phyloP scores from a whole-genome alignment of 2,329 filamentous ascomycete species.

The Pochonia chlamydosporia region DNA sequence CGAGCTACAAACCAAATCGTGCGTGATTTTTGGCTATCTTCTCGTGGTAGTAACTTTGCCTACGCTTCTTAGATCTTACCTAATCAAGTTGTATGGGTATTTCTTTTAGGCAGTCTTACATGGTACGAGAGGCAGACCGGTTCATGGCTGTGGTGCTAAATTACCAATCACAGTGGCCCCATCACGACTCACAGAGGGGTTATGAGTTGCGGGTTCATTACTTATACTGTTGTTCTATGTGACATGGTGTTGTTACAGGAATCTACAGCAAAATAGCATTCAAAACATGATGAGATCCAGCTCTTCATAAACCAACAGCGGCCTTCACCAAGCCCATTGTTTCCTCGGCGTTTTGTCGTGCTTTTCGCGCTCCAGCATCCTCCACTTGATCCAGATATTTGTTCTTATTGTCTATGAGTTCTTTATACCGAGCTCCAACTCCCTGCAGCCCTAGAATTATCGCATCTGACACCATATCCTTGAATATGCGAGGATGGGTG shows the following conservation, averaged over 20 bases:
- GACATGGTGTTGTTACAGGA: too few species aligned
- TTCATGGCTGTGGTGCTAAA: too few species aligned
- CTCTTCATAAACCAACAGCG: slow-evolving; percentile 46
- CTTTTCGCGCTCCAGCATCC: slow-evolving; percentile 52
- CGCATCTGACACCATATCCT: slow-evolving; percentile 51
- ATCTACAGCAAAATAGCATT: too few species aligned
- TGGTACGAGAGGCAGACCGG: too few species aligned
- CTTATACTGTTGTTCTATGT: too few species aligned
- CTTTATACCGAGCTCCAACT: slow-evolving; percentile 51
- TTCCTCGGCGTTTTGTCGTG: slow-evolving; percentile 52
- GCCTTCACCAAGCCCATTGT: slow-evolving; percentile 49
- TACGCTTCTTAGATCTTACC: slow-evolving; percentile 44
- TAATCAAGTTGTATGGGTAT: neutral
- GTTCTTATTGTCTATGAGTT: slow-evolving; percentile 41
- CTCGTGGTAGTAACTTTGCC: slow-evolving; percentile 55
- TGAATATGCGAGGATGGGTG: slow-evolving; percentile 31
- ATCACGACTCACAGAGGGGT: too few species aligned
- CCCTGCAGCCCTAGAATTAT: slow-evolving; percentile 47
- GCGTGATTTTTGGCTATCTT: slow-evolving; percentile 67
- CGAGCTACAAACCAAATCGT: slow-evolving; percentile 61
- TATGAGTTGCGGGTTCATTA: too few species aligned
- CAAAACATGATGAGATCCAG: too few species aligned
- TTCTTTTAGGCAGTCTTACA: too few species aligned
- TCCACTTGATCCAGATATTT: slow-evolving; percentile 53
- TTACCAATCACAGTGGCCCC: too few species aligned